Evolutionary conservation across 257 asterid species (phyloP), one percentile per base, ranked within the genome.

Genomic region (Rhazya stricta): DNA sequence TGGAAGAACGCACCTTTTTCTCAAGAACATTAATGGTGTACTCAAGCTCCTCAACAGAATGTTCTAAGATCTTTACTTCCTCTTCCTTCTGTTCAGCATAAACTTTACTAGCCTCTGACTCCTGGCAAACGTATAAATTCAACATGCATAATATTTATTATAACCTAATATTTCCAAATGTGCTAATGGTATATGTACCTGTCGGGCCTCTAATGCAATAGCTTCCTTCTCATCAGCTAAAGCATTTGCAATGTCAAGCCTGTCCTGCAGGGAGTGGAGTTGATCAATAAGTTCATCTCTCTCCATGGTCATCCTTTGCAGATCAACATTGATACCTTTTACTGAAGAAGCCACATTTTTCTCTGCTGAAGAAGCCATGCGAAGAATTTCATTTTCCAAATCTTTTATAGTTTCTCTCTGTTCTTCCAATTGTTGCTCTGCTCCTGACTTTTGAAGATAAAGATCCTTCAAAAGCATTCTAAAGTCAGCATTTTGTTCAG

Each of bases 81-180:
- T 88, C 98, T 84, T 93, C 97, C 88, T 93, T 93, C 76, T 88
- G 86, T 83, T 89, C 97, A 63, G 98, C 98, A 76, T 88, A 88
- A 74, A 85, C 42, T 85, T 88, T 93, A 83, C 89, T 85, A 60
- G 85, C 86, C 84, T 88, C 93, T 67, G 95, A 88, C 75, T 85
- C 96, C 98, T 93, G 79, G 36, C 29, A 81, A 62, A 71, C 78
- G n/a, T n/a, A 34, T 53, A 45, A 81, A 41, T 84, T 84, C 67
- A 63, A 79, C 68, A 79, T 46, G 71, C 21, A 66, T 25, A 80
- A 79, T 48, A 65, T 56, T 69, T 79, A 67, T 45, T 54, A 57
- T 39, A 57, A 53, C 68, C 71, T 57, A 73, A 69, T 68, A 60
- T 60, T 54, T 71, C 79, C 73, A 81, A 75, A 67, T 79, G 60